phyloP scores from a whole-genome alignment of 352 stramenopile species.

The Hyphochytrium catenoides region DNA sequence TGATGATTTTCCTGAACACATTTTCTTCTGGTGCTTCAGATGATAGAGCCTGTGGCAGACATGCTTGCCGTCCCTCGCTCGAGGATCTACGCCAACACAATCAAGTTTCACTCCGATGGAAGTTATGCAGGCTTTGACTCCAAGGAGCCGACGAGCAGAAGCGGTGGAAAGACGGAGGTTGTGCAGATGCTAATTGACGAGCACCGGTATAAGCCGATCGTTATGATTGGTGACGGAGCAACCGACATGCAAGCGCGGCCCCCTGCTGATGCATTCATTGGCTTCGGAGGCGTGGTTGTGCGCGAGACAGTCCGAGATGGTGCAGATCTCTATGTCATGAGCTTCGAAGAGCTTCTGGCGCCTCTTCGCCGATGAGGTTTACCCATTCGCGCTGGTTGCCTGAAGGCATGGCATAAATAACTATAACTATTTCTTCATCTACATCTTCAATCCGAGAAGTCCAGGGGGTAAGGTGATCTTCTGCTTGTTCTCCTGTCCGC shows the following conservation, averaged over 20 bases:
- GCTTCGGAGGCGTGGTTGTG: slow-evolving; percentile 86
- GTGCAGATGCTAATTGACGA: slow-evolving; percentile 69
- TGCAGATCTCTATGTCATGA: slow-evolving; percentile 89
- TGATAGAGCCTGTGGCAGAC: slow-evolving; percentile 91
- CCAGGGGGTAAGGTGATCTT: too few species aligned
- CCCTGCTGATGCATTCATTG: slow-evolving; percentile 87
- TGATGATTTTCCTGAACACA: too few species aligned
- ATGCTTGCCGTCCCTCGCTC: slow-evolving; percentile 42
- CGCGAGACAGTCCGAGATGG: slow-evolving; percentile 73
- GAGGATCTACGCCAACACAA: slow-evolving; percentile 94
- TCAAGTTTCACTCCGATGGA: slow-evolving; percentile 72
- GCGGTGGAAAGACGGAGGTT: slow-evolving; percentile 44
- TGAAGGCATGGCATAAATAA: too few species aligned
- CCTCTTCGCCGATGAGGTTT: too few species aligned
- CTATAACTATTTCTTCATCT: too few species aligned
- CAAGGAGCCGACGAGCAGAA: slow-evolving; percentile 72
- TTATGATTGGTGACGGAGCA: slow-evolving; percentile 96
- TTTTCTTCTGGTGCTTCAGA: slow-evolving; percentile 15
- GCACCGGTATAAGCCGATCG: slow-evolving; percentile 73
- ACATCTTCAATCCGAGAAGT: too few species aligned
- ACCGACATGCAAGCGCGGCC: slow-evolving; percentile 93
- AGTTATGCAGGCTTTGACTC: slow-evolving; percentile 80
- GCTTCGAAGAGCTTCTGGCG: slow-evolving; percentile 85
- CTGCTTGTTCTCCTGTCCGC: too few species aligned
- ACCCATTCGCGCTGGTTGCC: too few species aligned